Percentiles rank a stretch among this genome's conserved stretches.
phyloP scores from a whole-genome alignment of 345 rosid genomes.

The Abelmoschus esculentus region DNA sequence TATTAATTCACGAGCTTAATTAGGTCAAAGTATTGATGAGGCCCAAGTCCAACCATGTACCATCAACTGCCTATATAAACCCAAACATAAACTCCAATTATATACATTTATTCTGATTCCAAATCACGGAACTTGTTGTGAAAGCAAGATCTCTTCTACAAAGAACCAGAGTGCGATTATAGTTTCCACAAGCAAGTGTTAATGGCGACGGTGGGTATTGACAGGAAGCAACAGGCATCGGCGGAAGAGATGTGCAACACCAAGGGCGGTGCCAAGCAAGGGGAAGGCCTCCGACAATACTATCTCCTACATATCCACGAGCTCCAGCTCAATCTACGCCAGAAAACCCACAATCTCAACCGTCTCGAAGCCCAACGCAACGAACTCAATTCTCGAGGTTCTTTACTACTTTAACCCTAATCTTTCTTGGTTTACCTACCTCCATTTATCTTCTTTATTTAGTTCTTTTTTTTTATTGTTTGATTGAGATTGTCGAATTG shows the following conservation, averaged over 20 bases:
- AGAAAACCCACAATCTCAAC: constrained; percentile 74
- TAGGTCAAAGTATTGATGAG: no score
- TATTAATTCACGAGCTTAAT: no score
- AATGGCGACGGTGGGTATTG: constrained; percentile 8
- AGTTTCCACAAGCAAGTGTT: not conserved
- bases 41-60: no score
- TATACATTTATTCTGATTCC: no score
- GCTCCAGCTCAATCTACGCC: constrained; percentile 70
- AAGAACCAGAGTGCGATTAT: not conserved
- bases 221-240: constrained; percentile 4
- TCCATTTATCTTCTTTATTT: not conserved
- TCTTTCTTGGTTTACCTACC: not conserved
- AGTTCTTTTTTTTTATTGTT: not conserved
- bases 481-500: not conserved
- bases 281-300: constrained; percentile 83
- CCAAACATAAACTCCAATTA: no score
- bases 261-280: constrained; percentile 59
- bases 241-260: constrained; percentile 13
- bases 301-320: constrained; percentile 86
- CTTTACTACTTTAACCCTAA: not conserved
- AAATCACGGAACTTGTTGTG: no score
- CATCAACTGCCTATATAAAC: no score
- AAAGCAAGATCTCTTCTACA: no score
- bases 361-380: constrained; percentile 99
- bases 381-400: constrained; percentile 86